phyloP scores from a whole-genome alignment of 495 filamentous ascomycete genomes.

The Penicillium lagena region DNA sequence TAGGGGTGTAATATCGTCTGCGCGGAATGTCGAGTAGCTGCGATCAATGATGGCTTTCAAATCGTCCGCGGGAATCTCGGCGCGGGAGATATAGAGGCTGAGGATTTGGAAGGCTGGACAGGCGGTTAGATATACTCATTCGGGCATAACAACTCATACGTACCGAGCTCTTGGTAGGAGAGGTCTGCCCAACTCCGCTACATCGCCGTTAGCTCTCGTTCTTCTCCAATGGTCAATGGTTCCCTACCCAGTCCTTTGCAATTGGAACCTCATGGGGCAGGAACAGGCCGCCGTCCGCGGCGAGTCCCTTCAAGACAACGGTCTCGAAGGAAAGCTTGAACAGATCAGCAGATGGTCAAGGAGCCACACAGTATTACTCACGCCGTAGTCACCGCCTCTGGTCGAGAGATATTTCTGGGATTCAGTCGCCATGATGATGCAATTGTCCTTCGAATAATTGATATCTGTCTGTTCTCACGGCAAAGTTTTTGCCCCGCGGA shows the following conservation, averaged over 20 bases:
- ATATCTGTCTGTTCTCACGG: background rate
- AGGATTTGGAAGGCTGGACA: constrained; percentile 50
- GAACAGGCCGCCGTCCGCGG: constrained; percentile 83
- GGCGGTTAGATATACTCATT: too few relatives aligned
- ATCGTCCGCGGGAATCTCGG: constrained; percentile 75
- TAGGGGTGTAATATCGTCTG: constrained; percentile 64
- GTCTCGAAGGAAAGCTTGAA: constrained; percentile 80
- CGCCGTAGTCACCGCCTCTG: background rate
- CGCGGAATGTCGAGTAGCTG: constrained; percentile 83
- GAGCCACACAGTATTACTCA: background rate
- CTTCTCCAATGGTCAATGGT: background rate
- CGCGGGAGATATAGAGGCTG: constrained; percentile 70
- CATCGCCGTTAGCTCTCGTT: constrained; percentile 26
- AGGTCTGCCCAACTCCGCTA: constrained; percentile 58
- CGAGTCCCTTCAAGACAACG: constrained; percentile 86
- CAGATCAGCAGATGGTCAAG: constrained; percentile 2
- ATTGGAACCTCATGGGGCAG: constrained; percentile 75
- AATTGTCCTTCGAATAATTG: background rate
- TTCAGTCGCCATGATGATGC: background rate
- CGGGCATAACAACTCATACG: too few relatives aligned
- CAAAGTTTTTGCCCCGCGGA: background rate
- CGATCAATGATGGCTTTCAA: constrained; percentile 73
- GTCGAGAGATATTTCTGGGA: background rate
- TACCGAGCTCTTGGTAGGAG: constrained; percentile 62
- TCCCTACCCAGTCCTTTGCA: constrained; percentile 38